These are phyloP conservation scores for Micractinium conductrix DNA, from an alignment of 139 green algal species.

Conservation along the genomic window DNA sequence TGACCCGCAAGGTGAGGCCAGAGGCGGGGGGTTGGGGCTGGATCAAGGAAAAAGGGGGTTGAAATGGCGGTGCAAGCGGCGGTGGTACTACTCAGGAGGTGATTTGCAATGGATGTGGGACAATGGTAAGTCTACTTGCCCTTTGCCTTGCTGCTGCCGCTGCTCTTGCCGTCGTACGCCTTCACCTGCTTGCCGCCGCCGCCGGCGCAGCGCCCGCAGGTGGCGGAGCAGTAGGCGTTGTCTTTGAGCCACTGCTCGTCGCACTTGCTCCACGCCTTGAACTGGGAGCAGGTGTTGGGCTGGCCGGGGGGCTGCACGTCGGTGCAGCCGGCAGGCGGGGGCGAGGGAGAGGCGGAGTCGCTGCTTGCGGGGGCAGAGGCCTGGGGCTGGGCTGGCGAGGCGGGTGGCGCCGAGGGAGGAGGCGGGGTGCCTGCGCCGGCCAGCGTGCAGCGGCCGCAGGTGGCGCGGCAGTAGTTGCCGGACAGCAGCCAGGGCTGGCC, in stretches of 20 bases:
- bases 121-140: neutral
- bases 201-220: conserved; percentile 23
- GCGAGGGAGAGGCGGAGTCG: conserved; percentile 24
- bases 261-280: conserved; percentile 57
- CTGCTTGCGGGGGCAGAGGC: too few species aligned
- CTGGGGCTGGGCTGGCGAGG: too few species aligned
- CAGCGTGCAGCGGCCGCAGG: neutral
- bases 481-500: conserved; percentile 12
- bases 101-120: too few species aligned
- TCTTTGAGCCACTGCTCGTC: conserved; percentile 17
- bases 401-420: neutral
- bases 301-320: conserved; percentile 42
- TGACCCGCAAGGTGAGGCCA: too few species aligned
- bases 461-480: conserved; percentile 7
- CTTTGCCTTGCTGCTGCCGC: neutral
- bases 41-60: too few species aligned
- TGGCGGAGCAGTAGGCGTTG: conserved; percentile 41
- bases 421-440: neutral
- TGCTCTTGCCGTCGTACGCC: neutral
- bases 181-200: neutral
- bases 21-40: too few species aligned
- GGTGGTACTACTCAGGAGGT: too few species aligned
- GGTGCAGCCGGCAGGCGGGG: conserved; percentile 15
- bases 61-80: too few species aligned
- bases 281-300: conserved; percentile 43